Conservation (phyloP, 352 stramenopile species). For the Blastocystis sp. region DNA sequence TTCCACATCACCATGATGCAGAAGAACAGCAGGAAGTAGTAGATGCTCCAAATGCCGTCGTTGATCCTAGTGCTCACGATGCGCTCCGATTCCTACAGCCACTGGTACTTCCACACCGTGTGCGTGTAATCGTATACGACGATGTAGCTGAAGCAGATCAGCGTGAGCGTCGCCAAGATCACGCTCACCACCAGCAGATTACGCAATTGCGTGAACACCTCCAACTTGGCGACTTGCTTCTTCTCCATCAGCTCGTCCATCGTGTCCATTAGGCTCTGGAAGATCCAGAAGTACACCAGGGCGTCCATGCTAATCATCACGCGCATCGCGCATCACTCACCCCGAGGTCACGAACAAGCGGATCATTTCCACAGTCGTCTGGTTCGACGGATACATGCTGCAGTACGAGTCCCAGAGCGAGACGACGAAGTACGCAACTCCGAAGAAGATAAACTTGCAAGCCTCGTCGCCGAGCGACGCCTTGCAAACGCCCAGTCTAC, state of each 20-base stretch:
- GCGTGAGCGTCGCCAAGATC: conserved; percentile 35
- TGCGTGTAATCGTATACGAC: conserved; percentile 41
- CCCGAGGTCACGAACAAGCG: conserved; percentile 58
- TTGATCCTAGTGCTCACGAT: conserved; percentile 53
- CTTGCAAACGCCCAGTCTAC: conserved; percentile 62
- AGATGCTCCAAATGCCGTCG: conserved; percentile 72
- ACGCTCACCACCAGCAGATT: conserved; percentile 70
- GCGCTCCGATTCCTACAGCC: conserved; percentile 44
- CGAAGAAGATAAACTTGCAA: conserved; percentile 59
- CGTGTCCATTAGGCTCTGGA: conserved; percentile 72
- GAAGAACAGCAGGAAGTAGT: conserved; percentile 68
- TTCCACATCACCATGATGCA: conserved; percentile 74
- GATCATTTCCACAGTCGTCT: neutral
- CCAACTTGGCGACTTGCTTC: conserved; percentile 69
- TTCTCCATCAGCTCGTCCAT: conserved; percentile 74
- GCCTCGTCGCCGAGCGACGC: neutral
- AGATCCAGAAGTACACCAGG: conserved; percentile 72
- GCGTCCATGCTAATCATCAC: conserved; percentile 55
- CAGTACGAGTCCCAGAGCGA: conserved; percentile 70
- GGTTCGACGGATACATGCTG: conserved; percentile 31
- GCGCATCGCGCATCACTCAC: neutral
- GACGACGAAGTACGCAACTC: conserved; percentile 26
- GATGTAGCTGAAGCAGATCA: conserved; percentile 72
- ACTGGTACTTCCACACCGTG: conserved; percentile 64
- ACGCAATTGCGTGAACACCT: conserved; percentile 55